Evolutionary conservation across 208 protist species (phyloP).

Genomic region (Trypanosoma scelopori): DNA sequence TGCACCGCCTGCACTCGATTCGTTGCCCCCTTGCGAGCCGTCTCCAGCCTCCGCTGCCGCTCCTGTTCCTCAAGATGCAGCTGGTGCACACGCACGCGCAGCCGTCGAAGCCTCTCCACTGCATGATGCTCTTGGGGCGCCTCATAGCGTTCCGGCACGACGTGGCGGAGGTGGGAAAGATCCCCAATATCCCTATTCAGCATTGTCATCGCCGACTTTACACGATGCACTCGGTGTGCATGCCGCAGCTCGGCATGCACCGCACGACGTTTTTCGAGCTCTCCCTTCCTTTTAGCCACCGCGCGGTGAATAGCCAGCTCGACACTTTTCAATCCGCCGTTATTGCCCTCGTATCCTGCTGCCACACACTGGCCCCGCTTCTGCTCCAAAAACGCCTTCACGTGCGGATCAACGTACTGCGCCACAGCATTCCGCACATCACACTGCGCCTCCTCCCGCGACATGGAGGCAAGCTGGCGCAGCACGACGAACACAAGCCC

Average conservation of each 20-base stretch:
- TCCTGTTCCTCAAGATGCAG: conserved; percentile 11
- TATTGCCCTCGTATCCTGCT: not conserved
- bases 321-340: conserved; percentile 1
- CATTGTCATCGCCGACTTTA: not conserved
- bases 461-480: conserved; percentile 1
- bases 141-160: conserved; percentile 15
- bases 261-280: conserved; percentile 2
- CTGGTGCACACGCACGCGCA: conserved; percentile 4
- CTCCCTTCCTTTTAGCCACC: not conserved
- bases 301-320: conserved; percentile 5
- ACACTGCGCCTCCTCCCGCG: not conserved
- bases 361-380: not conserved
- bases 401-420: conserved; percentile 9
- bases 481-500: conserved; percentile 2
- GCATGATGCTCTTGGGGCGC: not conserved
- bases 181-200: conserved; percentile 18
- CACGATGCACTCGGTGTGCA: conserved; percentile 14
- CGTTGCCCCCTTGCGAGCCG: not conserved
- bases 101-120: conserved; percentile 4
- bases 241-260: not conserved
- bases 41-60: not conserved
- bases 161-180: conserved; percentile 15
- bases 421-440: conserved; percentile 7
- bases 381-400: conserved; percentile 5
- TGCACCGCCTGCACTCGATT: not conserved